Evolutionary conservation across 805 yeast genomes (phyloP), one percentile per base, ranked within the genome.

Genomic region (Lipomyces sp.): DNA sequence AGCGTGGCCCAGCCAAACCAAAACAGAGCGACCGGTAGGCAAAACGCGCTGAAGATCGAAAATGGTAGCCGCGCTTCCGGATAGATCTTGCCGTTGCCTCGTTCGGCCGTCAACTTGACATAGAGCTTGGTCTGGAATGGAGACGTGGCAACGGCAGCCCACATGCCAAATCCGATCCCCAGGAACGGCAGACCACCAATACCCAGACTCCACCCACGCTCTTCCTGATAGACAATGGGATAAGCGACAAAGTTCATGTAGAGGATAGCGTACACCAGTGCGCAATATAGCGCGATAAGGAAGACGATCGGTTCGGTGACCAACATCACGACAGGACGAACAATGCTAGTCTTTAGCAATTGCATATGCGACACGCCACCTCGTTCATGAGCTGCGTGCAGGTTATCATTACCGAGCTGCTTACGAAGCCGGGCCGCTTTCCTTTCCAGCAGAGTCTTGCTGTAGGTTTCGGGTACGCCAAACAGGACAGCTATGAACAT

Each of bases 1-100:
- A 87, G 62, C 75, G 96, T 97, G 8, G 94, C 80, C 91, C 91
- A 88, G 6, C 90, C 91, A 73, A 85, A 87, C 87, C 90, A 85
- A 64, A 88, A 77, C 55, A 87, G 77, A 0, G 90, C 91, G 10
- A 81, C 78, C 0, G 90, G 87, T 66, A 86, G 80, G 11, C 82
- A 72, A 53, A 87, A 67, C 0, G 88, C 86, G 30, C 84, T 78
- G 15, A 79, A 75, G 66, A 86, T 78, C 51, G 87, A 74, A 63
- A 82, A 78, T 29, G 86, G 87, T 45, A 87, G 73, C 57, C 89
- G 77, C 74, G 75, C 86, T 72, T 87, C 91, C 1, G 90, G 90
- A 53, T 15, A 32, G 45, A 60, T 24, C 39, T 24, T 58, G 57
- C 18, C 63, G 69, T 15, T 33, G 42, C 42, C 15, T 37, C 42